phyloP scores from a whole-genome alignment of 169 alveolate species.

The Perkinsus olseni region DNA sequence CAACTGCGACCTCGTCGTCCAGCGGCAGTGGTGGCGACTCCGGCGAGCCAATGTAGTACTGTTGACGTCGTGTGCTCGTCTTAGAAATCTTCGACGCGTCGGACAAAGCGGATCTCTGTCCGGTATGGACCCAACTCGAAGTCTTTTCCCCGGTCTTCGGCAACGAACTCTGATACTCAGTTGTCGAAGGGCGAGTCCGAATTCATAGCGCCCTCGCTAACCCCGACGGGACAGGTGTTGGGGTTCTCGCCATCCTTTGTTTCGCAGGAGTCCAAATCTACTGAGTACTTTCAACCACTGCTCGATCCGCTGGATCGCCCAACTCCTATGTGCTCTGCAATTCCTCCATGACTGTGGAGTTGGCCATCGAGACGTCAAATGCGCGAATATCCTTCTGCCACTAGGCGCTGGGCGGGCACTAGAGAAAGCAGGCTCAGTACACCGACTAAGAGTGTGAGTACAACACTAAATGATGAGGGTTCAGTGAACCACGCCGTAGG shows the following conservation, averaged over 20 bases:
- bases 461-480: background rate
- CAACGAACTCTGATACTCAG: background rate
- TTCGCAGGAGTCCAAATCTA: background rate
- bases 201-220: background rate
- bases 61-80: no score
- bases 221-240: no score
- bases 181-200: background rate
- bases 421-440: background rate
- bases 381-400: background rate
- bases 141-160: no score
- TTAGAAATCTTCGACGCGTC: no score
- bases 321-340: background rate
- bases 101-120: no score
- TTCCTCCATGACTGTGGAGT: constrained; percentile 1
- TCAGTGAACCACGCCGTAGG: background rate
- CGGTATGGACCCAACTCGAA: no score
- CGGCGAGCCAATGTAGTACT: no score
- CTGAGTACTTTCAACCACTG: background rate
- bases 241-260: background rate
- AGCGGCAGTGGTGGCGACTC: no score
- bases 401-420: background rate
- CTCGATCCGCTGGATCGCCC: background rate
- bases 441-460: background rate
- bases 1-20: background rate
- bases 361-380: background rate